Conservation (phyloP, 257 asterid species). For the Mitragyna speciosa region DNA sequence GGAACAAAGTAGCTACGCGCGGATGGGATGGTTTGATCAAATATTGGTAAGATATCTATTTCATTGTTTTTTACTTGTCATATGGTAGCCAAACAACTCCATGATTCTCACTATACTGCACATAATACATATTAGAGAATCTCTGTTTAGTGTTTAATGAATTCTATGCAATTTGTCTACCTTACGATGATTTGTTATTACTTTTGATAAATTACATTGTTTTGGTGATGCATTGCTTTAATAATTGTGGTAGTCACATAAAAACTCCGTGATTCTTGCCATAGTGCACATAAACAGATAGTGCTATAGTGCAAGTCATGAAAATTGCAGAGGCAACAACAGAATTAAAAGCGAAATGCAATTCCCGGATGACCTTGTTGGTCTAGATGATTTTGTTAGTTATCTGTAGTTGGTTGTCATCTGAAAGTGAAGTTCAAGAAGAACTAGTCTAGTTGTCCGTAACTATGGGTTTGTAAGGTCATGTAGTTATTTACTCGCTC, state of each 20-base stretch:
- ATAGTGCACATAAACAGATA: too few species aligned
- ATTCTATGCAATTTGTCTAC: neutral
- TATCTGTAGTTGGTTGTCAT: neutral
- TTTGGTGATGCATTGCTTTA: neutral
- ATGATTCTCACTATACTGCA: neutral
- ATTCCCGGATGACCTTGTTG: neutral
- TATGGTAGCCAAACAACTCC: too few species aligned
- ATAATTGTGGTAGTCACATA: neutral
- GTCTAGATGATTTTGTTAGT: neutral
- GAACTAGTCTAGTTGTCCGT: neutral
- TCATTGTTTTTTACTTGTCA: conserved; percentile 2
- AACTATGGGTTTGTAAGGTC: neutral
- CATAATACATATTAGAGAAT: neutral
- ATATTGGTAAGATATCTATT: conserved; percentile 70
- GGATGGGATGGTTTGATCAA: conserved; percentile 99
- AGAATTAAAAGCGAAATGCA: neutral
- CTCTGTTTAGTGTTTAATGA: neutral
- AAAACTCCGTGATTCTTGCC: too few species aligned
- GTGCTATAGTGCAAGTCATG: too few species aligned
- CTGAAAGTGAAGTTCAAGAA: neutral
- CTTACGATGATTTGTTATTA: neutral
- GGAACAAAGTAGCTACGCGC: conserved; percentile 99
- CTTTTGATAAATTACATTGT: neutral
- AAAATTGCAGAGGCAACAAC: neutral
- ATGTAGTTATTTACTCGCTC: neutral